Evolutionary conservation across 1,284 basidiomycete species (phyloP).

Genomic region (Rhodotorula sp.): DNA sequence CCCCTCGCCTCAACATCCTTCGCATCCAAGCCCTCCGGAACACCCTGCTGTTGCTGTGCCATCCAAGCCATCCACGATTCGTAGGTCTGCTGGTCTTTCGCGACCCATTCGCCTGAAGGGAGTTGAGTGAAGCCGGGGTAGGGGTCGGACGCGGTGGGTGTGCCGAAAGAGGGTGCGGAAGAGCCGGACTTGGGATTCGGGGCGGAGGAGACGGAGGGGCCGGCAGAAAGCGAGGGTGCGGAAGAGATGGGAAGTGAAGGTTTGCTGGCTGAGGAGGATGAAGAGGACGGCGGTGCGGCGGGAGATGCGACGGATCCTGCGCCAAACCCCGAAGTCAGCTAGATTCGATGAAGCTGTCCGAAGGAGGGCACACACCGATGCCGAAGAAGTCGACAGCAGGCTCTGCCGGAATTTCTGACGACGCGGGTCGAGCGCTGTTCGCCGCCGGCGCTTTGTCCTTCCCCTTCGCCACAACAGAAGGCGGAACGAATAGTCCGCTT

Average conservation of each 20-base stretch:
- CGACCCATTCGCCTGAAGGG: conserved; percentile 43
- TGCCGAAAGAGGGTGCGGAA: conserved; percentile 1
- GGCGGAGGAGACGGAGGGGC: conserved; percentile 17
- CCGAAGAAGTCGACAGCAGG: conserved; percentile 39
- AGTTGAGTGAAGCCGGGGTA: conserved; percentile 44
- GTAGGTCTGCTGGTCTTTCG: conserved; percentile 38
- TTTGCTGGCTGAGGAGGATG: conserved; percentile 8
- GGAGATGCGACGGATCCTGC: conserved; percentile 27
- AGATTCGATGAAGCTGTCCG: neutral
- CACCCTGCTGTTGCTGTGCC: conserved; percentile 4
- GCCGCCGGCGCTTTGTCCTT: conserved; percentile 26
- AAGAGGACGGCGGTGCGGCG: neutral
- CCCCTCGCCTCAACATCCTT: conserved; percentile 18
- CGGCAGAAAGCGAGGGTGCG: conserved; percentile 16
- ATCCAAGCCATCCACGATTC: conserved; percentile 27
- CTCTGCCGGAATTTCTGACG: neutral
- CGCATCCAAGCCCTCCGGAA: conserved; percentile 29
- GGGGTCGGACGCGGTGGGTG: conserved; percentile 37
- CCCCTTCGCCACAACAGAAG: conserved; percentile 19
- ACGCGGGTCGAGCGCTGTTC: neutral
- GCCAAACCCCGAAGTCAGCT: neutral
- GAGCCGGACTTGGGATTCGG: neutral
- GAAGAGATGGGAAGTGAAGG: conserved; percentile 7
- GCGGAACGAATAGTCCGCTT: conserved; percentile 28
- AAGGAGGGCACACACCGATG: conserved; percentile 17